Evolutionary conservation across 306 rosid species (phyloP), one percentile per base, ranked within the genome.

Genomic region (Mimosa bimucronata): DNA sequence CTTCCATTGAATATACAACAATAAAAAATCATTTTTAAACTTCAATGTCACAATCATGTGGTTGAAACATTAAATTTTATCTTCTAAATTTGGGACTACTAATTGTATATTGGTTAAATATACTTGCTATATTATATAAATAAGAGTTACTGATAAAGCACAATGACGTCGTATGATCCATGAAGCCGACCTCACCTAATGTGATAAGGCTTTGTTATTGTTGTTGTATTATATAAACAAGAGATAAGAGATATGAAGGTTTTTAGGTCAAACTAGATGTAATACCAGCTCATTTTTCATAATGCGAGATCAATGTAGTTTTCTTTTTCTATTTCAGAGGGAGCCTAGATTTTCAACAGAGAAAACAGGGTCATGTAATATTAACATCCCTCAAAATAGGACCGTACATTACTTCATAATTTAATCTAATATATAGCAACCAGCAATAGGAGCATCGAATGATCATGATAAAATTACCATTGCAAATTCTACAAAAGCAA

Each of bases 401-500:
- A 10, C 16, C 23, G 55, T n/a, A 50, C 19, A 34, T 50, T 13
- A 48, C 4, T 41, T 67, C 28, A 26, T 68, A 53, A 26, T 53
- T 53, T 52, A 68, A 53, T 13, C 52, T 18, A 23, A 12, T 4
- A 42, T 61, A 19, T 19, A 18, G 23, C 71, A 57, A 34, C 61
- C 82, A 55, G 40, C 16, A 28, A 40, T 57, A 41, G 25, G 23
- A 58, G 60, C 70, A 69, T 14, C 41, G 58, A 41, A 28, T 26
- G 55, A 52, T 23, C 41, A 69, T 11, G 42, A n/a, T 29, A 18
- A 60, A 57, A 58, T 77, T 74, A 86, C 99, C 85, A 91, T 41
- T 58, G 89, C 90, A 78, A 95, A 95, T 78, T 95, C 99, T 71
- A 95, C 99, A 82, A 95, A 95, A 85, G 98, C 99, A 88, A 95